A percentile compares a stretch with the other conserved stretches of the same genome.
Conservation (phyloP, 2,329 filamentous ascomycete species). For the Aspergillus niger region DNA sequence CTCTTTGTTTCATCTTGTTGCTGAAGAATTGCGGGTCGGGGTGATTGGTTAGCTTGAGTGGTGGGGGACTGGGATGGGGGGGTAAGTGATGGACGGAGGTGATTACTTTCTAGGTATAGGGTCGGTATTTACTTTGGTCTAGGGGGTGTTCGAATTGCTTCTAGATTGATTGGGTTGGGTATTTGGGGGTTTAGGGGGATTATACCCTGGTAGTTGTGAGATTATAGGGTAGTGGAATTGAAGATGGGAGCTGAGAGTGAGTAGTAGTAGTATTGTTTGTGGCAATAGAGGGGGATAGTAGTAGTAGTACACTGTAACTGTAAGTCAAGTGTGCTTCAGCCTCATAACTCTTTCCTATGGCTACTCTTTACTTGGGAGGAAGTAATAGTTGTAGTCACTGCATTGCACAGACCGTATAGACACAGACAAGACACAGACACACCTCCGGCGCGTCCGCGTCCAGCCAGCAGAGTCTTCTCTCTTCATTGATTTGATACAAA, state of each 20-base stretch:
- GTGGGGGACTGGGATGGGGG: background rate
- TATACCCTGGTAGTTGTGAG: background rate
- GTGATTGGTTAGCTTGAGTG: background rate
- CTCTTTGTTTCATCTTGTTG: constrained; percentile 15
- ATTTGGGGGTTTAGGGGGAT: background rate
- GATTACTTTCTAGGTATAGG: no score
- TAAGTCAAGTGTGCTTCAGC: no score
- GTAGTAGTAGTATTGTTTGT: no score
- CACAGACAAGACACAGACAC: background rate
- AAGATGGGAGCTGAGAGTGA: no score
- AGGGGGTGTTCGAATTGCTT: background rate
- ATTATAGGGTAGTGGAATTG: background rate
- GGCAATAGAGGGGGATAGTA: no score
- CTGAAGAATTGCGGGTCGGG: constrained; percentile 13
- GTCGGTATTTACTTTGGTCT: no score
- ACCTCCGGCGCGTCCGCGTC: background rate
- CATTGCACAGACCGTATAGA: no score
- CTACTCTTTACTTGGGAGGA: no score
- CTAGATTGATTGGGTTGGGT: background rate
- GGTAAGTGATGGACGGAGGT: background rate
- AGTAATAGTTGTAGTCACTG: no score
- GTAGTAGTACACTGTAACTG: no score
- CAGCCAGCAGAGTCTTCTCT: background rate
- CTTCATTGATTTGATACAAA: background rate
- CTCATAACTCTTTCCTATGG: no score